phyloP scores from a whole-genome alignment of 805 yeast genomes.

The Suhomyces sp. region DNA sequence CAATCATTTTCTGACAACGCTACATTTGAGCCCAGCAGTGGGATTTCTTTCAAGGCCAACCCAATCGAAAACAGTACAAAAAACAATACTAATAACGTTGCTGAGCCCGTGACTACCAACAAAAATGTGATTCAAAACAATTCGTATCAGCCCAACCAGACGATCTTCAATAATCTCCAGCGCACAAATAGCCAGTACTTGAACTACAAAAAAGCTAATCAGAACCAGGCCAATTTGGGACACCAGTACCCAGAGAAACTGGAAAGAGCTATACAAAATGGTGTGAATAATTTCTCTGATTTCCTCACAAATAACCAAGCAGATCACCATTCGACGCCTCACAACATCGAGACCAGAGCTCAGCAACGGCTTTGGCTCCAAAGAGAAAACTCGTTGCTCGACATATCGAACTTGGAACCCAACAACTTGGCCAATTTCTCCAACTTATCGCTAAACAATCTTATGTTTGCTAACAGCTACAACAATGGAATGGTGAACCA shows the following conservation, averaged over 20 bases:
- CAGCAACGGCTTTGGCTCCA: slow-evolving; percentile 85
- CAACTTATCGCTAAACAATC: slow-evolving; percentile 35
- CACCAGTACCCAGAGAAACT: slow-evolving; percentile 4
- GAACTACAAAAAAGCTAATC: slow-evolving; percentile 19
- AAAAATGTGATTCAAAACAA: slow-evolving; percentile 31
- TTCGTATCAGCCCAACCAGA: slow-evolving; percentile 43
- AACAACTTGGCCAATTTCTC: slow-evolving; percentile 34
- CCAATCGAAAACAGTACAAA: slow-evolving; percentile 17
- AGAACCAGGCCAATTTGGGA: background rate
- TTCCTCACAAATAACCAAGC: slow-evolving; percentile 18
- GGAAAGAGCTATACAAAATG: slow-evolving; percentile 12
- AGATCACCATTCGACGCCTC: slow-evolving; percentile 7
- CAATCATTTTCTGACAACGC: slow-evolving; percentile 5
- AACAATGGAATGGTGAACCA: slow-evolving; percentile 9
- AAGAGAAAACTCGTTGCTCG: slow-evolving; percentile 68
- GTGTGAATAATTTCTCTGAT: slow-evolving; percentile 30
- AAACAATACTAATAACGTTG: slow-evolving; percentile 8
- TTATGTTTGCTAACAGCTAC: slow-evolving; percentile 36
- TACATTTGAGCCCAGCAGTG: slow-evolving; percentile 22
- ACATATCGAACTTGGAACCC: slow-evolving; percentile 39
- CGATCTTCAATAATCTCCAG: slow-evolving; percentile 40
- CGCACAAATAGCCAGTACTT: slow-evolving; percentile 37
- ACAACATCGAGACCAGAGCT: slow-evolving; percentile 57
- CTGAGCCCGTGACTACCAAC: slow-evolving; percentile 33
- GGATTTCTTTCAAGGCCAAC: slow-evolving; percentile 33